Evolutionary conservation across 805 yeast species (phyloP).

Genomic region (Kodamaea nitidulidarum): DNA sequence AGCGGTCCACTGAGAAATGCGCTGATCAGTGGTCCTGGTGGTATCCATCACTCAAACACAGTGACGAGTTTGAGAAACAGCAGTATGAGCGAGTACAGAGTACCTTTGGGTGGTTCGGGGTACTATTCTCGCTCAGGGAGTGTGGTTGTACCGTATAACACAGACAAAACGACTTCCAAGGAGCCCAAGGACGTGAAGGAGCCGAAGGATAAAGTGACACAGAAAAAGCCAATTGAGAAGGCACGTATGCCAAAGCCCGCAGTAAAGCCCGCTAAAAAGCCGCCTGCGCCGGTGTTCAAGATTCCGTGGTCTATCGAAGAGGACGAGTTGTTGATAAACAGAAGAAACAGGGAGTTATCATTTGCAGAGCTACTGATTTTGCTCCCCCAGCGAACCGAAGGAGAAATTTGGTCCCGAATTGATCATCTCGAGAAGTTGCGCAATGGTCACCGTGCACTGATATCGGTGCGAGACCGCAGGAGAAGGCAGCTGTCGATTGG

Average conservation of each 20-base stretch:
- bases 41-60: conserved; percentile 30
- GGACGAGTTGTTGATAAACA: conserved; percentile 58
- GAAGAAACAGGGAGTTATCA: conserved; percentile 55
- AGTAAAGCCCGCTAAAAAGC: not conserved
- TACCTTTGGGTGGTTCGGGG: conserved; percentile 18
- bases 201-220: conserved; percentile 13
- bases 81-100: conserved; percentile 26
- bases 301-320: conserved; percentile 61
- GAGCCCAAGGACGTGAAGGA: conserved; percentile 13
- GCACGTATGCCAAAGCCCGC: conserved; percentile 5
- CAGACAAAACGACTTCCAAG: conserved; percentile 15
- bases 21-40: conserved; percentile 34
- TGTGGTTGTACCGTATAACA: conserved; percentile 32
- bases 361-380: conserved; percentile 71
- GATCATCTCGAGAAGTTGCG: conserved; percentile 40
- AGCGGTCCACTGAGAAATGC: conserved; percentile 40
- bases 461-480: conserved; percentile 25
- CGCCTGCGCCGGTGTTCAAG: conserved; percentile 18
- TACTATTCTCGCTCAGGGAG: conserved; percentile 36
- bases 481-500: conserved; percentile 38
- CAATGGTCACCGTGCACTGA: conserved; percentile 28
- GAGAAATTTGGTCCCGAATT: conserved; percentile 66
- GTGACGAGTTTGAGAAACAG: conserved; percentile 41
- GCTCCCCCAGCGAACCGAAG: conserved; percentile 67
- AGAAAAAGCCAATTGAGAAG: not conserved